Percentiles rank a stretch among this genome's conserved stretches.
Conservation (phyloP, 1,139 yeast genomes). For the Taiozyma sp. region DNA sequence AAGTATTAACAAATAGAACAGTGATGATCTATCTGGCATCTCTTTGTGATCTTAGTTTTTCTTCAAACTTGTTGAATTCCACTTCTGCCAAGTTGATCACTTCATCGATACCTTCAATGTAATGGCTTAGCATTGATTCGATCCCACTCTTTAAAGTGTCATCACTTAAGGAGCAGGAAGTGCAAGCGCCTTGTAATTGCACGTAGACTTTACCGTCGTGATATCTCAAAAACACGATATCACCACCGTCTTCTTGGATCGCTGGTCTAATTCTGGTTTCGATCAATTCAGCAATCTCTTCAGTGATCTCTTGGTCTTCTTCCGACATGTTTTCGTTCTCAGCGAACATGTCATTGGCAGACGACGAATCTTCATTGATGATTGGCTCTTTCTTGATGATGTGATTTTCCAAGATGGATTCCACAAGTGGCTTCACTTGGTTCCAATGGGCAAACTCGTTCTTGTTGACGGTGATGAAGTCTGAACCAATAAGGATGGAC, state of each 20-base stretch:
- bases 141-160: conserved; percentile 77
- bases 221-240: conserved; percentile 67
- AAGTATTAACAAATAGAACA: background rate
- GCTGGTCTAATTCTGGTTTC: conserved; percentile 97
- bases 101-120: conserved; percentile 70
- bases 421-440: conserved; percentile 82
- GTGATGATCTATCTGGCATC: conserved; percentile 9
- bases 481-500: conserved; percentile 82
- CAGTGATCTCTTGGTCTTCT: conserved; percentile 53
- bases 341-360: conserved; percentile 5
- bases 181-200: conserved; percentile 73
- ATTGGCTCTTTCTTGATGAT: conserved; percentile 71
- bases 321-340: conserved; percentile 22
- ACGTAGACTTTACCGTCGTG: conserved; percentile 64
- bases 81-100: conserved; percentile 38
- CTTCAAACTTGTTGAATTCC: conserved; percentile 25
- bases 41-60: conserved; percentile 18
- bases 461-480: conserved; percentile 85
- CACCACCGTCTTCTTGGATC: conserved; percentile 83
- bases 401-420: conserved; percentile 78
- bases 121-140: conserved; percentile 75
- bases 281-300: conserved; percentile 88
- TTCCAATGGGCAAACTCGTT: conserved; percentile 63
- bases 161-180: conserved; percentile 72
- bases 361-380: conserved; percentile 32